These are phyloP conservation scores for Microsporum audouinii DNA, from an alignment of 2,329 filamentous ascomycete genomes.

Conservation along the genomic window DNA sequence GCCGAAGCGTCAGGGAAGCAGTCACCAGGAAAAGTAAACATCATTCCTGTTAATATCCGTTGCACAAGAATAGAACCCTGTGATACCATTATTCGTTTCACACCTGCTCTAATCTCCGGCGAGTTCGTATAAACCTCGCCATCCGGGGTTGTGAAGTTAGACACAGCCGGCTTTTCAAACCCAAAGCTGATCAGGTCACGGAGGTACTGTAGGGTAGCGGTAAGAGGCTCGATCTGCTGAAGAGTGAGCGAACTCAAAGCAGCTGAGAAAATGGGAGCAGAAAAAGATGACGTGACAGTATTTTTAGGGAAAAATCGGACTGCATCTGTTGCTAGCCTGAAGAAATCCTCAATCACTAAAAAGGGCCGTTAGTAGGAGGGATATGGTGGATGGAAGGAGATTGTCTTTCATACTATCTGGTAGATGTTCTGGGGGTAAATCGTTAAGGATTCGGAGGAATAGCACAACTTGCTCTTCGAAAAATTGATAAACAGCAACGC, in stretches of 20 bases:
- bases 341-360: conserved; percentile 85
- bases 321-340: conserved; percentile 81
- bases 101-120: conserved; percentile 57
- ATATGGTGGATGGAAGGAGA: not conserved
- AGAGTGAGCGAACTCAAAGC: conserved; percentile 75
- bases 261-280: conserved; percentile 74
- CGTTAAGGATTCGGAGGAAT: conserved; percentile 80
- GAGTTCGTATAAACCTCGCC: conserved; percentile 49
- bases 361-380: conserved; percentile 11
- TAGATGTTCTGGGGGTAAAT: conserved; percentile 64
- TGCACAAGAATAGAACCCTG: conserved; percentile 74
- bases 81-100: conserved; percentile 57
- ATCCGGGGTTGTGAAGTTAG: conserved; percentile 51
- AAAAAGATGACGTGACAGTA: conserved; percentile 66
- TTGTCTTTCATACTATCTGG: conserved; percentile 47
- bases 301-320: conserved; percentile 84
- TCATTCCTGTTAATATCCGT: conserved; percentile 90
- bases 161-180: conserved; percentile 52
- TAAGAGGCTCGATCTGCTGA: conserved; percentile 82
- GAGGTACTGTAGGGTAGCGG: conserved; percentile 84
- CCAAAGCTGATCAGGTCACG: conserved; percentile 86
- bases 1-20: conserved; percentile 92
- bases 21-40: conserved; percentile 95
- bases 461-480: conserved; percentile 87
- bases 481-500: conserved; percentile 81